A percentile compares a stretch with the other conserved stretches of the same genome.
phyloP scores from a whole-genome alignment of 2,329 filamentous ascomycete genomes.

The Neonectria coccinea region DNA sequence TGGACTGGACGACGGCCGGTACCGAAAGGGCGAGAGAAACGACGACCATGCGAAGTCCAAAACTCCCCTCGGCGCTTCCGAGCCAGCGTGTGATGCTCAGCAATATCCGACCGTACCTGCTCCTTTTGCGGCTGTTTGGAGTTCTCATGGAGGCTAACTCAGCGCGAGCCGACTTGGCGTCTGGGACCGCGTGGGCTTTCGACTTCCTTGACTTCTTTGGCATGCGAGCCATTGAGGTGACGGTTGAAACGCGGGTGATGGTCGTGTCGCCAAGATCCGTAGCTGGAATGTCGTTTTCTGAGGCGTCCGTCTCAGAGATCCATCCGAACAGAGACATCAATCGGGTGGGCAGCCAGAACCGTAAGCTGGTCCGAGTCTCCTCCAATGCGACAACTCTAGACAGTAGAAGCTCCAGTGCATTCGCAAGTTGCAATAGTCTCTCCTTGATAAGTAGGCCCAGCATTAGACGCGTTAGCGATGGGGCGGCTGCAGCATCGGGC shows the following conservation, averaged over 20 bases:
- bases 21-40: constrained; percentile 17
- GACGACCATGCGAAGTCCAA: constrained; percentile 15
- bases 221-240: neutral
- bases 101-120: constrained; percentile 2
- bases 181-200: neutral
- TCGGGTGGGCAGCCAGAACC: constrained; percentile 16
- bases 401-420: constrained; percentile 12
- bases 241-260: constrained; percentile 21
- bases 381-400: constrained; percentile 18
- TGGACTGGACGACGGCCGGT: constrained; percentile 21
- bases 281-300: constrained; percentile 15
- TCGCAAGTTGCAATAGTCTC: constrained; percentile 9
- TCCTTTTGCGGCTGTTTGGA: constrained; percentile 25
- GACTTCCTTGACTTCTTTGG: neutral
- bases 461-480: constrained; percentile 13
- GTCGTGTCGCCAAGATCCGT: constrained; percentile 18
- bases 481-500: neutral
- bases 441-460: constrained; percentile 21
- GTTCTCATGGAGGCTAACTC: constrained; percentile 19
- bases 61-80: constrained; percentile 16
- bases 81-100: constrained; percentile 13
- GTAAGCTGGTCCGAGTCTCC: neutral
- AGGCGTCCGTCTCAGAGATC: constrained; percentile 15
- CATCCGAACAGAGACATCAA: constrained; percentile 18
- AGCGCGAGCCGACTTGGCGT: constrained; percentile 9